Evolutionary conservation across 2,329 filamentous ascomycete genomes (phyloP), one percentile per base, ranked within the genome.

Genomic region (Scortechinia acanthostroma): DNA sequence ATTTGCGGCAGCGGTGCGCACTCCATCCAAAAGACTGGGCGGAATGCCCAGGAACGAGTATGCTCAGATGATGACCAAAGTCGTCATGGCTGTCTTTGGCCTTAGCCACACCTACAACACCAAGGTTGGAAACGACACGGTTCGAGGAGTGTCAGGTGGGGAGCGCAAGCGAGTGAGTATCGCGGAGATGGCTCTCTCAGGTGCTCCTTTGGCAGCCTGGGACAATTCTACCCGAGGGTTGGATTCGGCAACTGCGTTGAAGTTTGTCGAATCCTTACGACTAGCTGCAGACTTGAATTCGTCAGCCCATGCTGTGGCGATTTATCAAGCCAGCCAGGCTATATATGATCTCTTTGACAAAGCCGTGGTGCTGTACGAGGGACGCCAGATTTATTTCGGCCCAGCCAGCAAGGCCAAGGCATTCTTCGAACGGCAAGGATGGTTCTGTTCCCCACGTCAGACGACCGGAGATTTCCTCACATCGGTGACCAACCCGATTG

Each of bases 61-160:
- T n/a, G 51, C 50, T 0, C 47, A 51, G 13, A 47, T 54, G 2
- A 43, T 56, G 4, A 42, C 50, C 37, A 69, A 74, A 14, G 79
- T 85, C 0, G 78, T 87, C 3, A 77, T 83, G 23, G 83, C 84
- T 50, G 65, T 88, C 22, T 85, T 87, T 51, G 81, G 83, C 66
- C 84, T 88, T 45, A 73, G 77, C 40, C 83, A 88, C 54, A 84
- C 81, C 0, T 60, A 81, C 44, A 68, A 76, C 40, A 88, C 83
- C 0, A 78, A 78, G 50, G 35, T 88, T 21, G 85, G 84, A 2
- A 79, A 85, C 50, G 81, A 83, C 48, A 73, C 79, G 22, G 70
- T 86, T 5, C 74, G 82, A 17, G 66, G 66, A 10, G 73, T 85
- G 2, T 77, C 72, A 19, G 80, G 80, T 6, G 80, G 80, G 28